phyloP scores from a whole-genome alignment of 192 early-diverging fungal species.

The Coemansia reversa region DNA sequence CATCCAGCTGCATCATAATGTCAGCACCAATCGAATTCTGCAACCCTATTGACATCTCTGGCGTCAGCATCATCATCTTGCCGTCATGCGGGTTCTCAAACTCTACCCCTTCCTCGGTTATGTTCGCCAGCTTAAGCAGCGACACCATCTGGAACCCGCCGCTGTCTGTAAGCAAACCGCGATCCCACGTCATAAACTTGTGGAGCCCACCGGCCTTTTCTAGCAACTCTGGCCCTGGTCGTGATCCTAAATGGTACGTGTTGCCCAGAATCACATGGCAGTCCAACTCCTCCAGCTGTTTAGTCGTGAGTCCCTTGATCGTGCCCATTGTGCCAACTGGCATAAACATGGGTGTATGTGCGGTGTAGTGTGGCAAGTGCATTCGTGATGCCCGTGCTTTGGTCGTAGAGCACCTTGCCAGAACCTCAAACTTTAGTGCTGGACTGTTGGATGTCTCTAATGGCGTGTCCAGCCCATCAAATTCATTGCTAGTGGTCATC shows the following conservation, averaged over 20 bases:
- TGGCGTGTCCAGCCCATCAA: slow-evolving; percentile 31
- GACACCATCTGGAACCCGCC: slow-evolving; percentile 93
- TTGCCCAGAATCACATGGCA: slow-evolving; percentile 87
- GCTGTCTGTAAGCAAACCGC: slow-evolving; percentile 78
- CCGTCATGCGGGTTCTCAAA: slow-evolving; percentile 84
- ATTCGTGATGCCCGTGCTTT: slow-evolving; percentile 76
- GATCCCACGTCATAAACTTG: slow-evolving; percentile 76
- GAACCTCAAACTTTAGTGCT: slow-evolving; percentile 71
- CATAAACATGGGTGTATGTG: slow-evolving; percentile 85
- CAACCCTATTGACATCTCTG: slow-evolving; percentile 81
- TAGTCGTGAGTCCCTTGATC: slow-evolving; percentile 77
- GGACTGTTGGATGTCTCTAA: slow-evolving; percentile 48
- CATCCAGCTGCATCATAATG: slow-evolving; percentile 92
- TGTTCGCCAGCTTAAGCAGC: slow-evolving; percentile 74
- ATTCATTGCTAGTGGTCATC: slow-evolving; percentile 21
- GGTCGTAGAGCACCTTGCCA: slow-evolving; percentile 77
- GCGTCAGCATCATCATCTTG: slow-evolving; percentile 78
- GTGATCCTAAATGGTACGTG: slow-evolving; percentile 78
- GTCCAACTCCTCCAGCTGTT: slow-evolving; percentile 70
- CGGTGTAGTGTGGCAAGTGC: slow-evolving; percentile 77
- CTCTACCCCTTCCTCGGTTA: slow-evolving; percentile 83
- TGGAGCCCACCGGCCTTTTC: slow-evolving; percentile 75
- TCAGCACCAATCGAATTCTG: slow-evolving; percentile 87
- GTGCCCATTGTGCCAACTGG: slow-evolving; percentile 85
- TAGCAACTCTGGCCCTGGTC: slow-evolving; percentile 72